phyloP scores from a whole-genome alignment of 495 filamentous ascomycete genomes.

The Annulohypoxylon bovei region DNA sequence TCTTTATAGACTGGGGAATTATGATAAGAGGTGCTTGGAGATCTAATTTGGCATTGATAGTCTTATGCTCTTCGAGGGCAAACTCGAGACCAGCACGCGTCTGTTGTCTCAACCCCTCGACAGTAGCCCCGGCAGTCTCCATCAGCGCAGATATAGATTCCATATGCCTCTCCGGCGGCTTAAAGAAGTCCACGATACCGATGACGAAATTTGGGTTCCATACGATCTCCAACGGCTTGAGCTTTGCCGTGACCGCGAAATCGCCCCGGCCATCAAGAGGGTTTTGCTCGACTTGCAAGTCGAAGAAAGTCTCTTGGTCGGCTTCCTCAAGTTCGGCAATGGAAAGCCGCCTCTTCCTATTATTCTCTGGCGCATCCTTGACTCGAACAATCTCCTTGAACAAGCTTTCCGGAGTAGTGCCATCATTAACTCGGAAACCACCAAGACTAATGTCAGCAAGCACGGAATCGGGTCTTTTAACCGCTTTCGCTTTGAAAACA shows the following conservation, averaged over 20 bases:
- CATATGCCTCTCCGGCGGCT: conserved; percentile 96
- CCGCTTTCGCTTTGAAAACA: conserved; percentile 84
- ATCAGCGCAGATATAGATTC: conserved; percentile 94
- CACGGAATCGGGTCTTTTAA: conserved; percentile 90
- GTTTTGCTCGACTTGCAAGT: conserved; percentile 91
- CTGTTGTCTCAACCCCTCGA: conserved; percentile 92
- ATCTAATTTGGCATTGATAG: conserved; percentile 94
- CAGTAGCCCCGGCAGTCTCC: conserved; percentile 93
- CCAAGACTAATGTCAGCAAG: conserved; percentile 88
- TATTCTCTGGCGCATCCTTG: conserved; percentile 77
- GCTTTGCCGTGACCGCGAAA: conserved; percentile 84
- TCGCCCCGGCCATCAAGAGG: conserved; percentile 93
- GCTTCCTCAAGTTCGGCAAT: conserved; percentile 71
- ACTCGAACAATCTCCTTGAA: conserved; percentile 94
- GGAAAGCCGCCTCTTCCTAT: conserved; percentile 58
- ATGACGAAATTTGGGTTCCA: conserved; percentile 95
- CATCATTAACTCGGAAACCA: conserved; percentile 93
- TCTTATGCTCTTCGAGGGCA: conserved; percentile 96
- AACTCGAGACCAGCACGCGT: conserved; percentile 95
- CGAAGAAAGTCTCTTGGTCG: conserved; percentile 82
- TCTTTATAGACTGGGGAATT: conserved; percentile 89
- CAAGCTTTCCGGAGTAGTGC: conserved; percentile 87
- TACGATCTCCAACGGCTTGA: conserved; percentile 95
- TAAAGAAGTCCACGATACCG: conserved; percentile 91
- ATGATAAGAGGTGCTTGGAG: conserved; percentile 96